Evolutionary conservation across 176 grass and related monocot genomes (phyloP).

Genomic region (Avena eriantha): DNA sequence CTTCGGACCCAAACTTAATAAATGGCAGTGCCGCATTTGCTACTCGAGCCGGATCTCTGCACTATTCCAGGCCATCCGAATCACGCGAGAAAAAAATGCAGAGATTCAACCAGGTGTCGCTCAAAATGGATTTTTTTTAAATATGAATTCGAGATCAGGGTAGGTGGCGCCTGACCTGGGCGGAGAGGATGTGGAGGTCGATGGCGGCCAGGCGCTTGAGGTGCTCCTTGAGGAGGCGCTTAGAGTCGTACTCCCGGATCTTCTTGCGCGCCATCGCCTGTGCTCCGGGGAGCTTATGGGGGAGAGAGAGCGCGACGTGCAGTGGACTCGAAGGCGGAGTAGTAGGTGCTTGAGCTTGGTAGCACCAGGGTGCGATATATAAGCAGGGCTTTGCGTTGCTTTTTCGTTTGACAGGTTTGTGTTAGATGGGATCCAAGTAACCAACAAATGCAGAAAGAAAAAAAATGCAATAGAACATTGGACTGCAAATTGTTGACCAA

Average conservation of each 20-base stretch:
- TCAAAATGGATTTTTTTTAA: not conserved
- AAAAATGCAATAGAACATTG: no score
- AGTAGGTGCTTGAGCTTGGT: not conserved
- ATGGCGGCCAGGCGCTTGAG: slow-evolving; percentile 82
- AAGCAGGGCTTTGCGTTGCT: not conserved
- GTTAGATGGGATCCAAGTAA: not conserved
- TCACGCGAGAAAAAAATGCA: not conserved
- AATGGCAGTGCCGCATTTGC: not conserved
- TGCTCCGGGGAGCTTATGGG: slow-evolving; percentile 1
- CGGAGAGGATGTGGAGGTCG: slow-evolving; percentile 91
- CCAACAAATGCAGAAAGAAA: no score
- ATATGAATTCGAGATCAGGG: not conserved
- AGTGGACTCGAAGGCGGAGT: not conserved
- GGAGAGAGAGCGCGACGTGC: not conserved
- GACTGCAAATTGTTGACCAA: no score
- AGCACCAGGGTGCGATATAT: not conserved
- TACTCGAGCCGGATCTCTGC: not conserved
- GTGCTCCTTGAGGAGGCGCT: slow-evolving; percentile 87
- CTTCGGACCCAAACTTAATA: not conserved
- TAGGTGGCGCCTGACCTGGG: slow-evolving; percentile 52
- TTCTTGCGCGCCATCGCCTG: slow-evolving; percentile 90
- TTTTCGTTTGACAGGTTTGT: no score
- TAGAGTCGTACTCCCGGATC: slow-evolving; percentile 98
- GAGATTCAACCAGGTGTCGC: slow-evolving; percentile 28
- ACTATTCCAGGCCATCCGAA: not conserved